phyloP scores from a whole-genome alignment of 306 rosid genomes.

The Gleditsia sinensis region DNA sequence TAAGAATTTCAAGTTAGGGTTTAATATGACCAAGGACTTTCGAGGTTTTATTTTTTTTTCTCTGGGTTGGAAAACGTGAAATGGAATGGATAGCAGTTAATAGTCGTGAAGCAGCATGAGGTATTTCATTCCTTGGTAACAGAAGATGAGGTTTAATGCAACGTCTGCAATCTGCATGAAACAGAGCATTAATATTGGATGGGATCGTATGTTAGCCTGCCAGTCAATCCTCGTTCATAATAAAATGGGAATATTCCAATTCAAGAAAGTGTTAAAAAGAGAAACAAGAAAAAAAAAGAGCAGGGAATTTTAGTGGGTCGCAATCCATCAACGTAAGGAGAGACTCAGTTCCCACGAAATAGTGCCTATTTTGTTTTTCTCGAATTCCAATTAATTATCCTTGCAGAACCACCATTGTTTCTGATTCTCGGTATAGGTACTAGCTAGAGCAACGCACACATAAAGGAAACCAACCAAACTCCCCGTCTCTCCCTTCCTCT shows the following conservation, averaged over 20 bases:
- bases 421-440: slow-evolving; percentile 4
- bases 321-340: slow-evolving; percentile 54
- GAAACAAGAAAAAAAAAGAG: slow-evolving; percentile 41
- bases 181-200: slow-evolving; percentile 30
- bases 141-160: slow-evolving; percentile 26
- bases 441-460: slow-evolving; percentile 20
- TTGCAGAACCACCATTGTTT: slow-evolving; percentile 49
- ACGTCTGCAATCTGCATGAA: slow-evolving; percentile 43
- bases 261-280: slow-evolving; percentile 34
- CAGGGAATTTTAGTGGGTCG: slow-evolving; percentile 55
- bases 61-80: background rate
- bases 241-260: slow-evolving; percentile 65
- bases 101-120: background rate
- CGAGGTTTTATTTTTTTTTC: background rate
- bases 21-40: background rate
- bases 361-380: slow-evolving; percentile 63
- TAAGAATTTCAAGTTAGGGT: background rate
- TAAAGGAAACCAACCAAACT: slow-evolving; percentile 28
- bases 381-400: slow-evolving; percentile 65
- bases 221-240: slow-evolving; percentile 65
- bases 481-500: background rate
- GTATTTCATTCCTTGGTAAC: background rate
- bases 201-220: slow-evolving; percentile 55
- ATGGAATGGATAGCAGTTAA: background rate
- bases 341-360: slow-evolving; percentile 52